These are phyloP conservation scores for Handroanthus guayacan DNA, from an alignment of 257 asterid genomes.

Conservation along the genomic window DNA sequence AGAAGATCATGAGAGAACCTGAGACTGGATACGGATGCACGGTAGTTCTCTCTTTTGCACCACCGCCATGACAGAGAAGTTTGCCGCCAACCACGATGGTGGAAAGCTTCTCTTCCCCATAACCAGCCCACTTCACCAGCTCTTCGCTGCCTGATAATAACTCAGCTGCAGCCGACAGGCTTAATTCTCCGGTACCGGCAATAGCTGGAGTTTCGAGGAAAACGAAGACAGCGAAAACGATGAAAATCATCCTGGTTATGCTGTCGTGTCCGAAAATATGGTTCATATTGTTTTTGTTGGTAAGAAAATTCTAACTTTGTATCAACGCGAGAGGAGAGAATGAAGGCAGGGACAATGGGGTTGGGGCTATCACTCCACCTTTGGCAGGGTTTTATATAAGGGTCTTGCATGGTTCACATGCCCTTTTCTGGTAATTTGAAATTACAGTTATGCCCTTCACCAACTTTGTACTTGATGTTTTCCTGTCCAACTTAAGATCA, in stretches of 20 bases:
- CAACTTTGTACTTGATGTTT: constrained; percentile 40
- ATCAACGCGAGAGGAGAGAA: constrained; percentile 51
- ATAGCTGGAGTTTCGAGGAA: constrained; percentile 18
- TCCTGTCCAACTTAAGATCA: constrained; percentile 21
- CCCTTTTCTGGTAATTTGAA: constrained; percentile 49
- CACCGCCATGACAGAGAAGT: constrained; percentile 47
- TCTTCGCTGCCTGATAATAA: constrained; percentile 53
- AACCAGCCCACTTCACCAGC: constrained; percentile 68
- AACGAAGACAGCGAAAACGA: constrained; percentile 21
- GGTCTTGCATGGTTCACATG: constrained; percentile 58
- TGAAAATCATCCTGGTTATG: constrained; percentile 18
- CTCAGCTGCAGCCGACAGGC: constrained; percentile 47
- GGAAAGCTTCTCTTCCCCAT: constrained; percentile 87
- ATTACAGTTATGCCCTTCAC: constrained; percentile 45
- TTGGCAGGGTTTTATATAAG: constrained; percentile 36
- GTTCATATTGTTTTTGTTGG: constrained; percentile 41
- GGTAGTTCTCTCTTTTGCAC: constrained; percentile 15
- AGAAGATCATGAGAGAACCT: constrained; percentile 33
- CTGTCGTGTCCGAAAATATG: constrained; percentile 24
- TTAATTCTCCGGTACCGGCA: constrained; percentile 16
- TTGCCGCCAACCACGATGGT: constrained; percentile 54
- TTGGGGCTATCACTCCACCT: constrained; percentile 55
- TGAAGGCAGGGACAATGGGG: constrained; percentile 62
- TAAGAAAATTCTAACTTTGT: constrained; percentile 41
- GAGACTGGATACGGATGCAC: constrained; percentile 45